Evolutionary conservation across 441 rosid species (phyloP).

Genomic region (Gossypium gossypioides): DNA sequence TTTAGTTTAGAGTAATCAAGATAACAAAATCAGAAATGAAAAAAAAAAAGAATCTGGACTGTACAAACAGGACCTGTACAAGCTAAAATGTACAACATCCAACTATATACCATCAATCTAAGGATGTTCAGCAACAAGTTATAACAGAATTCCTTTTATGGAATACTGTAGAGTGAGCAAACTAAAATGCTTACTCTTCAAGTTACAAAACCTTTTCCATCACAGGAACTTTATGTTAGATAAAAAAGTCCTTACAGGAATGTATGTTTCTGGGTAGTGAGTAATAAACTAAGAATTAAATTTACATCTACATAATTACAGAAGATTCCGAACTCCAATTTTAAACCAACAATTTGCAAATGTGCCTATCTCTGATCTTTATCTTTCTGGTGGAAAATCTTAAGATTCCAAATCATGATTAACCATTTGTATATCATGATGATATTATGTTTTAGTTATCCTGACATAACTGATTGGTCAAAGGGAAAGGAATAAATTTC

Average conservation of each 20-base stretch:
- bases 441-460: not conserved
- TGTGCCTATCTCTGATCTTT: not conserved
- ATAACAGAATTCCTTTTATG: not conserved
- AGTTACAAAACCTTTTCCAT: not conserved
- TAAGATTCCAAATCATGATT: not conserved
- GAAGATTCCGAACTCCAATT: not conserved
- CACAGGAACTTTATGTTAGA: not conserved
- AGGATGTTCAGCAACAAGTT: not conserved
- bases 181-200: not conserved
- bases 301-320: not conserved
- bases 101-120: constrained; percentile 2
- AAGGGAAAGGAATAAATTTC: not conserved
- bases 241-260: not conserved
- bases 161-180: not conserved
- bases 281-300: not conserved
- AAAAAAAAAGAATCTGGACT: not conserved
- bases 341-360: not conserved
- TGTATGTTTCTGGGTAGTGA: not conserved
- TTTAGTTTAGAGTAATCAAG: not conserved
- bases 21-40: not conserved
- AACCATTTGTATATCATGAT: not conserved
- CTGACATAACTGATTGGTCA: not conserved
- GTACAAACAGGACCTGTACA: constrained; percentile 1
- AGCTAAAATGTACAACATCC: not conserved
- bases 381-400: not conserved